Evolutionary conservation across 441 rosid genomes (phyloP).

Genomic region (Adansonia gregorii): DNA sequence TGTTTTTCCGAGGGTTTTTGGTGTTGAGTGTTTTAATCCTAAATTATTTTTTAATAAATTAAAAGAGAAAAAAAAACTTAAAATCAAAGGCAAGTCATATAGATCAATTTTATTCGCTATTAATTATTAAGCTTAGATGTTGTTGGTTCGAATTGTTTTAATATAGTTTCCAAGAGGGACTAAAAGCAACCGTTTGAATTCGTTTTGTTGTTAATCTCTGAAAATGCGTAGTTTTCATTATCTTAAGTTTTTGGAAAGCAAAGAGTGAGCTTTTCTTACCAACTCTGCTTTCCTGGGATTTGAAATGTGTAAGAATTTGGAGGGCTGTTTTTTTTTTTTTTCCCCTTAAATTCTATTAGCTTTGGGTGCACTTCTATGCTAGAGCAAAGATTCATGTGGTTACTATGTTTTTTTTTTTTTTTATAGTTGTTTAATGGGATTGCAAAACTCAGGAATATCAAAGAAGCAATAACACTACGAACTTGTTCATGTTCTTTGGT

Average conservation of each 20-base stretch:
- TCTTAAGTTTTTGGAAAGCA: neutral
- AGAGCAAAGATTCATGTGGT: neutral
- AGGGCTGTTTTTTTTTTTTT: neutral
- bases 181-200: neutral
- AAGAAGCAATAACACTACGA: neutral
- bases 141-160: too few species aligned
- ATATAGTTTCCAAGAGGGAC: neutral
- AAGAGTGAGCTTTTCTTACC: neutral
- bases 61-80: too few species aligned
- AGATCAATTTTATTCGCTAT: too few species aligned
- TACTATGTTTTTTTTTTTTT: neutral
- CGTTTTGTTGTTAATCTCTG: neutral
- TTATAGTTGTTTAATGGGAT: neutral
- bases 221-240: neutral
- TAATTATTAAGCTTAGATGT: too few species aligned
- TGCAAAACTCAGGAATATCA: neutral
- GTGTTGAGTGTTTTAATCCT: neutral
- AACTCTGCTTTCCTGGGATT: neutral
- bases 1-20: conserved; percentile 5
- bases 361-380: neutral
- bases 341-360: neutral
- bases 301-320: neutral
- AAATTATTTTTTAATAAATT: too few species aligned
- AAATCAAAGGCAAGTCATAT: too few species aligned
- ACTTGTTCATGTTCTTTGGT: neutral